These are phyloP conservation scores for Psidium friedrichsthalianum DNA, from an alignment of 345 rosid genomes.

Conservation along the genomic window DNA sequence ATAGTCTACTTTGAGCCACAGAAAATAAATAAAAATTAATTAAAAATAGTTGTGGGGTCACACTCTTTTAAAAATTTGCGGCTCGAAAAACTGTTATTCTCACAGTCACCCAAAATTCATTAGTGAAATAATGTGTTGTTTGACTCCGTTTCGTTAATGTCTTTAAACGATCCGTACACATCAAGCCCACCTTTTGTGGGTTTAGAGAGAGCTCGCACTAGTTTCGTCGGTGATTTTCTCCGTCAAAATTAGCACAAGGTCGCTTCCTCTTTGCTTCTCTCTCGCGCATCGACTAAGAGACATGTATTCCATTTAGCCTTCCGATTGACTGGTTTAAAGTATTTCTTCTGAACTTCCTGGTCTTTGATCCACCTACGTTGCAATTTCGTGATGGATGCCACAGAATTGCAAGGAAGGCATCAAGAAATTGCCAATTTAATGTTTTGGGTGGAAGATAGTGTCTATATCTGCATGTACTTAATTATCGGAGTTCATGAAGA, in stretches of 20 bases:
- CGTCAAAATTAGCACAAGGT: not conserved
- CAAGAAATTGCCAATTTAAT: not conserved
- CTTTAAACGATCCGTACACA: not conserved
- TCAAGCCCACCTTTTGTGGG: not conserved
- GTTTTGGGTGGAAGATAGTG: not conserved
- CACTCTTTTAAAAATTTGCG: too few relatives aligned
- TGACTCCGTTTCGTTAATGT: not conserved
- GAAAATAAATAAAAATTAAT: too few relatives aligned
- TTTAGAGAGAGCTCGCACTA: not conserved
- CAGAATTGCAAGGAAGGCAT: not conserved
- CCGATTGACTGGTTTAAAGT: not conserved
- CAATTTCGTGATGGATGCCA: not conserved
- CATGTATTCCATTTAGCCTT: not conserved
- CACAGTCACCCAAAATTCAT: too few relatives aligned
- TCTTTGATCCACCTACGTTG: not conserved
- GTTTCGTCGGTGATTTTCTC: not conserved
- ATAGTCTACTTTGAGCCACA: too few relatives aligned
- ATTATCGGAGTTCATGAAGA: not conserved
- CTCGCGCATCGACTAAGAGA: not conserved
- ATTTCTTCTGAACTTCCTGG: not conserved
- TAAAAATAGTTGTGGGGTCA: too few relatives aligned
- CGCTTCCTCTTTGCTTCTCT: not conserved
- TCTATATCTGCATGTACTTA: not conserved
- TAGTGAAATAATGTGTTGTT: not conserved
- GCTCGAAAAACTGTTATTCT: too few relatives aligned